Evolutionary conservation across 2,329 filamentous ascomycete genomes (phyloP).

Genomic region (Hypoxylon sp.): DNA sequence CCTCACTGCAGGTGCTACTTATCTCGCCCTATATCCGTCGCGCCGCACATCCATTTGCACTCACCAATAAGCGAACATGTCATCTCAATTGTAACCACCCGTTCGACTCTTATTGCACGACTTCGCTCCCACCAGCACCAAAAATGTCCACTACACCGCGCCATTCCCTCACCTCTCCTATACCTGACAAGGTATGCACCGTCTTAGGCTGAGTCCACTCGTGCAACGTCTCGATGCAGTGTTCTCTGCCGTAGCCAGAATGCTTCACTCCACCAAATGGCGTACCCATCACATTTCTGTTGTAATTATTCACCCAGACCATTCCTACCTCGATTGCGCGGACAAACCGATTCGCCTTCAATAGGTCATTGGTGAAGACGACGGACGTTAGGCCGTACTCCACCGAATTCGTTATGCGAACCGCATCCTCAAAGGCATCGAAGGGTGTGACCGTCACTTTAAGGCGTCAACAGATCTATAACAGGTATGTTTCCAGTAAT

Average conservation of each 20-base stretch:
- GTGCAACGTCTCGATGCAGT: constrained; percentile 37
- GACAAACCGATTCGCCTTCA: constrained; percentile 60
- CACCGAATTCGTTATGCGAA: constrained; percentile 60
- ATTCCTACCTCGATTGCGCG: constrained; percentile 27
- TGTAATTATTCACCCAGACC: constrained; percentile 65
- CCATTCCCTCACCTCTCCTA: constrained; percentile 23
- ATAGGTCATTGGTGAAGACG: constrained; percentile 71
- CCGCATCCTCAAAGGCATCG: constrained; percentile 57
- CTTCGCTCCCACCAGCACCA: constrained; percentile 25
- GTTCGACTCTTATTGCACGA: constrained; percentile 5
- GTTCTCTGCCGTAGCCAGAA: constrained; percentile 45
- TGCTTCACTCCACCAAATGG: constrained; percentile 47
- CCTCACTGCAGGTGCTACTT: neutral
- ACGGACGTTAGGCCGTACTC: constrained; percentile 71
- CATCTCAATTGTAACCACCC: constrained; percentile 2
- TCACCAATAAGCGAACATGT: constrained; percentile 13
- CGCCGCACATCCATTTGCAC: constrained; percentile 1
- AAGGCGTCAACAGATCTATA: constrained; percentile 76
- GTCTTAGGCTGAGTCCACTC: constrained; percentile 32
- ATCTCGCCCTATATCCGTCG: constrained; percentile 11
- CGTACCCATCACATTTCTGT: constrained; percentile 45
- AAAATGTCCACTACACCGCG: constrained; percentile 34
- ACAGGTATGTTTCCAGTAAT: constrained; percentile 66
- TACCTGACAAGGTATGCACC: constrained; percentile 23
- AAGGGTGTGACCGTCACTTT: constrained; percentile 60